Evolutionary conservation across 345 rosid species (phyloP), one percentile per base, ranked within the genome.

Genomic region (Aethionema arabicum): DNA sequence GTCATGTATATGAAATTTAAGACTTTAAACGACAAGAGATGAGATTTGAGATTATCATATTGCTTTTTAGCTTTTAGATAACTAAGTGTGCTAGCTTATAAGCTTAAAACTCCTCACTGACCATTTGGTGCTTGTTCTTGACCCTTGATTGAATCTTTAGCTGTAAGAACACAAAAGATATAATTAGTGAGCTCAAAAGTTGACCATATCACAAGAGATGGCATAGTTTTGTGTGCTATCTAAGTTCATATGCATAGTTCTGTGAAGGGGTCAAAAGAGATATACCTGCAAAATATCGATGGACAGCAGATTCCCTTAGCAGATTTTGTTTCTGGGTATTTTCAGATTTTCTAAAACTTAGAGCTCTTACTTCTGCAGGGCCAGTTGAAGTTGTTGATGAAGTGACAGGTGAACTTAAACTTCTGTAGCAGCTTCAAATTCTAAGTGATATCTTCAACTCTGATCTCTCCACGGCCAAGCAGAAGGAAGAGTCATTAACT

Each of bases 361-460:
- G 33, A 66, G 45, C 4, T 66, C 11, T 55, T 53, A 48, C 50
- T 39, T 47, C 55, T 57, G 59, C 80, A 92, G 98, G 99, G 76
- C 97, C 99, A 33, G 81, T 93, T 16, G 87, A 83, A 63, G 80
- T 90, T 66, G 92, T 93, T 3, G 97, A 93, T 61, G 90, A 87
- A 33, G 96, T 93, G 38, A 90, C 99, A 5, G 99, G 99, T 55
- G 97, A 85, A 51, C 73, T 93, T 59, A 93, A 83, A 80, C 97
- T 93, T 55, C 72, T 93, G 58, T 90, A 80, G 74, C 11, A 51
- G 46, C 53, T 69, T 62, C 11, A 3, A 12, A 21, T 36, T 44
- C 4, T 0, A 13, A 30, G 50, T 39, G 43, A 59, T 44, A 51
- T 52, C 55, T 57, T 35, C 14, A 51, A 57, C 31, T 21, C 36